Percentiles rank a stretch among this genome's conserved stretches.
phyloP scores from a whole-genome alignment of 2,329 filamentous ascomycete species.

The Arachnomyces sp. region DNA sequence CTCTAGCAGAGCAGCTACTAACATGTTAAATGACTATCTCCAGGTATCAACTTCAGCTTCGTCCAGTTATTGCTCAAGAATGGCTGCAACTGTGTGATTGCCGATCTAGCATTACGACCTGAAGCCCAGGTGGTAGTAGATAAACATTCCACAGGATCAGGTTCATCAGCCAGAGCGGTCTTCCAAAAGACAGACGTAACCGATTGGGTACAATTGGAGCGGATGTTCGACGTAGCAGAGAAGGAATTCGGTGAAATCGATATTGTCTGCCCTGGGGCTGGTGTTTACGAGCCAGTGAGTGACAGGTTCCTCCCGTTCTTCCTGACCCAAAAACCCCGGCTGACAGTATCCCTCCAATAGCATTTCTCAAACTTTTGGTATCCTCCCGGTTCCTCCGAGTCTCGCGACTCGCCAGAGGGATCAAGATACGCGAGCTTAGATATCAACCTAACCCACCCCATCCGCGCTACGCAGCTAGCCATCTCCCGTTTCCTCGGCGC shows the following conservation, averaged over 20 bases:
- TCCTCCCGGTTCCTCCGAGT: slow-evolving; percentile 36
- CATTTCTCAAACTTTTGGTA: slow-evolving; percentile 44
- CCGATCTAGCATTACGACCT: slow-evolving; percentile 36
- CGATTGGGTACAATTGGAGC: slow-evolving; percentile 41
- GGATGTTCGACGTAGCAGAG: slow-evolving; percentile 42
- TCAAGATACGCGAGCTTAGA: slow-evolving; percentile 40
- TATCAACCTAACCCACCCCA: slow-evolving; percentile 46
- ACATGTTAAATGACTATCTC: slow-evolving; percentile 3
- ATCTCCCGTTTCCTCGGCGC: slow-evolving; percentile 39
- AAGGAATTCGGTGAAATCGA: slow-evolving; percentile 40
- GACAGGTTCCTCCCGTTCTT: neutral
- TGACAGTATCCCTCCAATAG: slow-evolving; percentile 19
- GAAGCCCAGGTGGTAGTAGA: slow-evolving; percentile 36
- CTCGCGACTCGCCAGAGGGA: slow-evolving; percentile 31
- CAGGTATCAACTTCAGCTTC: slow-evolving; percentile 41
- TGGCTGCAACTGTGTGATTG: slow-evolving; percentile 40
- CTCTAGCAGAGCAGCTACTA: slow-evolving; percentile 2
- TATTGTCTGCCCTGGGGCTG: slow-evolving; percentile 41
- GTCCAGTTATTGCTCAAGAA: slow-evolving; percentile 35
- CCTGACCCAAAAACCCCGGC: neutral
- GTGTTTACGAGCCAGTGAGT: slow-evolving; percentile 37
- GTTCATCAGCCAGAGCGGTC: slow-evolving; percentile 26
- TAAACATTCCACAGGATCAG: slow-evolving; percentile 23
- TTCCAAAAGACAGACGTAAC: slow-evolving; percentile 43
- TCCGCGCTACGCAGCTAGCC: slow-evolving; percentile 44